Base-by-base conservation (phyloP, 2,329 filamentous ascomycete species). In the Proliferodiscus dingleyae region DNA sequence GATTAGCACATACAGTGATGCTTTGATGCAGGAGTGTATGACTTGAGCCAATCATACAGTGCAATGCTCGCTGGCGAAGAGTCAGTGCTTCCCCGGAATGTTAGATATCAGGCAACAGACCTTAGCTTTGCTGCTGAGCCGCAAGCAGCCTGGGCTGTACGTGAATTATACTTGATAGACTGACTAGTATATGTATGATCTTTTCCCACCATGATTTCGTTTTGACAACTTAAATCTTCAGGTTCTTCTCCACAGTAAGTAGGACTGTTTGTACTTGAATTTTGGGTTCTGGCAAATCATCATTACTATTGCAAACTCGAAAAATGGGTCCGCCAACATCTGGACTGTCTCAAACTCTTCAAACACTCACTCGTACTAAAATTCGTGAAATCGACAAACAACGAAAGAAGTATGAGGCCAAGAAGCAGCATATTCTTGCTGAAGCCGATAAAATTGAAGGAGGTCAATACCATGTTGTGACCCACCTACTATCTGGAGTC, bases 321-420 rank as follows among this genome's bases (percentile, higher is more conserved):
- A 28, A 7, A 13, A 52, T 52, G 50, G 44, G 44, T 36, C 38
- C 48, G 29, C 39, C 44, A n/a, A 46, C 45, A 22, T 42, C 47
- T 5, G 45, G 34, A 4, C 44, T 52, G 16, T 52, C 51, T 1
- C 42, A 41, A 26, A 54, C 51, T 3, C 33, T 52, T 11, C 38
- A 50, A 32, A 47, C 49, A 10, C 49, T 54, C 28, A 54, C 49
- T 5, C 21, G 45, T 15, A 49, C 44, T 28, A 52, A 54, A 42
- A 50, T 54, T 36, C 33, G 28, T 2, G 46, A 52, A 34, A 34
- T 52, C 10, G 42, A 49, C 21, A 54, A 50, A 24, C 49, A 52
- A 36, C 41, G 49, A 5, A 47, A 41, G 16, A 29, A 43, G 10
- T 52, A 48, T 16, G 46, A 40, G 7, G 30, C 19, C 19, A 34